phyloP scores from a whole-genome alignment of 495 filamentous ascomycete species.

The Cryomyces minteri region DNA sequence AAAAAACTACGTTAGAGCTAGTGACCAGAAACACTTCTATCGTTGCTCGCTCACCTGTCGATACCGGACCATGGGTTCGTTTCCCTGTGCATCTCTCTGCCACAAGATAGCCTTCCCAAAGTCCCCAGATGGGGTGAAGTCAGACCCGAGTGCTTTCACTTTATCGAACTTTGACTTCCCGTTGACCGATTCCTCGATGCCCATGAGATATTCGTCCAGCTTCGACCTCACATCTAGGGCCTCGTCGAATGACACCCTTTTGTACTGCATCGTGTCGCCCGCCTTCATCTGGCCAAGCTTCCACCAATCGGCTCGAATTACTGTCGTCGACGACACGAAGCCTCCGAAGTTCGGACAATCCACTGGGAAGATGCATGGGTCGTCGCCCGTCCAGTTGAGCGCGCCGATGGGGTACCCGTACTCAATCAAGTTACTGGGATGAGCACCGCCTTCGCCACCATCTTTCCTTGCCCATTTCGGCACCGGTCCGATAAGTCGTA shows the following conservation, averaged over 20 bases:
- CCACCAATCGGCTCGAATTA: constrained; percentile 36
- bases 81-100: constrained; percentile 20
- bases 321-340: constrained; percentile 33
- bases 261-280: constrained; percentile 33
- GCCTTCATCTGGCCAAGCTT: constrained; percentile 41
- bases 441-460: constrained; percentile 40
- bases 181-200: constrained; percentile 11
- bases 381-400: constrained; percentile 40
- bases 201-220: constrained; percentile 22
- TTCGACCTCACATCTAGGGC: constrained; percentile 21
- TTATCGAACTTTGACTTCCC: constrained; percentile 7
- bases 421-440: constrained; percentile 40
- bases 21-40: too few species aligned
- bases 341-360: constrained; percentile 42
- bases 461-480: constrained; percentile 36
- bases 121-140: constrained; percentile 4
- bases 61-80: constrained; percentile 26
- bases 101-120: constrained; percentile 22
- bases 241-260: constrained; percentile 25
- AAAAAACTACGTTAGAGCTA: constrained; percentile 4
- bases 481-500: constrained; percentile 35
- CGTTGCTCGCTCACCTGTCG: constrained; percentile 20
- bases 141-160: constrained; percentile 12
- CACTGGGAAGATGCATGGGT: constrained; percentile 36
- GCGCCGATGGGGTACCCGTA: constrained; percentile 37